Evolutionary conservation across 2,329 filamentous ascomycete genomes (phyloP).

Genomic region (Trichophyton equinum): DNA sequence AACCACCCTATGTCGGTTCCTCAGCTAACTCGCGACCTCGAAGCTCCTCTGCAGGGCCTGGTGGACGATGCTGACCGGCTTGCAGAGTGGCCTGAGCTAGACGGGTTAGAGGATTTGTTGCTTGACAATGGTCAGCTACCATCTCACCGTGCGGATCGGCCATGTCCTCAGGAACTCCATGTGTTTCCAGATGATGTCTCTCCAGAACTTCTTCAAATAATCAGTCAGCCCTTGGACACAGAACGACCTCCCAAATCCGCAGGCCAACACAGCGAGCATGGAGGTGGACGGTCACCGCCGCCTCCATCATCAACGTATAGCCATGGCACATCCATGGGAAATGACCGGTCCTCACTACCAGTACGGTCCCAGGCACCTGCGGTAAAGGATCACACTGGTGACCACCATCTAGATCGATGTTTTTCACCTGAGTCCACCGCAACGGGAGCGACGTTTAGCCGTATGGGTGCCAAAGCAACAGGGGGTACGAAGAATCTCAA

Average conservation of each 20-base stretch:
- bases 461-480: neutral
- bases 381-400: neutral
- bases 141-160: constrained; percentile 8
- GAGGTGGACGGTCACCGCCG: neutral
- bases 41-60: neutral
- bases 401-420: neutral
- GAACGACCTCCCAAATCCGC: constrained; percentile 4
- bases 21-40: neutral
- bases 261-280: neutral
- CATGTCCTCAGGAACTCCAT: constrained; percentile 10
- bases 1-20: neutral
- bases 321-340: neutral
- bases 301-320: neutral
- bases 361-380: neutral
- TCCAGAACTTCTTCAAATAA: constrained; percentile 9
- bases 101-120: constrained; percentile 5
- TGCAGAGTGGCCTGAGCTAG: constrained; percentile 11
- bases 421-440: constrained; percentile 1
- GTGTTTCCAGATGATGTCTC: constrained; percentile 9
- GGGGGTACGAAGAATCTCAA: constrained; percentile 2
- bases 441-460: neutral
- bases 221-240: constrained; percentile 9
- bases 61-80: constrained; percentile 6
- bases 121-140: constrained; percentile 6
- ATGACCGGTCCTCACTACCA: neutral